Base-by-base conservation (phyloP, 2,329 filamentous ascomycete genomes). In the Pseudocercospora macadamiae region DNA sequence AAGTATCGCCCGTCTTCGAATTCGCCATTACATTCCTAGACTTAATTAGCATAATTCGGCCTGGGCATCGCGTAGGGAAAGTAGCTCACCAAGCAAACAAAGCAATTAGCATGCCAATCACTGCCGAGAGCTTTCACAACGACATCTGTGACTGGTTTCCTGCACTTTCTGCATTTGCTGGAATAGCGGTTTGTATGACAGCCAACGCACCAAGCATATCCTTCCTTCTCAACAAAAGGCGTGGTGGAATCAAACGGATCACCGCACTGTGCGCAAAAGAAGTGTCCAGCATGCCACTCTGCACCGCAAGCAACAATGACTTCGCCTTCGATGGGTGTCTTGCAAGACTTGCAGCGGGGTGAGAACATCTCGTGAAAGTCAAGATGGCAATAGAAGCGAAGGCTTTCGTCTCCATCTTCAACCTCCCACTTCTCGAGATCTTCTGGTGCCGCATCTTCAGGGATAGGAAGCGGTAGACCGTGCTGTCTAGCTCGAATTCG, bases 221-320 rank as follows among this genome's bases (percentile, higher is more conserved):
- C 93, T 66, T 97, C 93, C 76, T 96, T 96, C 74, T 99, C 95
- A 55, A 99, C 91, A 73, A 99, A 99, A 0, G 95, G 93, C 8
- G 82, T 87, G 3, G 73, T 74, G 0, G 79, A 75, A 62, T 83
- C 81, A 65, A 88, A 88, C 1, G 86, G 85, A 77, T 99, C 93
- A 66, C 95, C 95, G 73, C 95, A 99, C 80, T 99, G 92, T 39
- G 95, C 95, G 72, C 95, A 99, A 83, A 99, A 99, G 79, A 99
- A 99, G 77, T 99, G 95, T 0, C 95, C 95, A 54, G 90, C 90
- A 74, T 99, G 95, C 90, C 91, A 99, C 76, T 96, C 92, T n/a
- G 88, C 86, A 1, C 95, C 95, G 57, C 96, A 91, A 1, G 95
- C 95, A 12, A 97, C 88, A 28, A 97, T 88, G 66, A 97, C 91